Evolutionary conservation across 352 stramenopile species (phyloP).

Genomic region (Phytophthora sojae): DNA sequence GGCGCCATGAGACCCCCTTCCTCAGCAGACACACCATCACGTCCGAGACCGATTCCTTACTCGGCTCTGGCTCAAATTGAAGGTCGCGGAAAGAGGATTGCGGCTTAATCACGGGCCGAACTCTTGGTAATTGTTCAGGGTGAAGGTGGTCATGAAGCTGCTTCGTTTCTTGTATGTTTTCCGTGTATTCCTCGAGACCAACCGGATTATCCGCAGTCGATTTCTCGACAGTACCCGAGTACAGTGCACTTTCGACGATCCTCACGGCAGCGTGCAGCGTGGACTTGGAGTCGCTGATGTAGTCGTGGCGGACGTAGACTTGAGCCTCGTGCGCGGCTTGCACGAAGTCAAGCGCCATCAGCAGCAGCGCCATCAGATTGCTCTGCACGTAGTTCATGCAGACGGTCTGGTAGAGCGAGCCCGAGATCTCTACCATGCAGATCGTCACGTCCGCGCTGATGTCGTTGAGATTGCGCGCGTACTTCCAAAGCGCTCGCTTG

Average conservation of each 20-base stretch:
- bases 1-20: not conserved
- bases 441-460: slow-evolving; percentile 35
- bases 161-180: not conserved
- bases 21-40: not conserved
- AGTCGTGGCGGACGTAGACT: slow-evolving; percentile 20
- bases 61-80: not conserved
- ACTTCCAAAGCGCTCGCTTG: slow-evolving; percentile 35
- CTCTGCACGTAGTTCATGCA: slow-evolving; percentile 34
- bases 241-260: not conserved
- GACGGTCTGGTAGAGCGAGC: slow-evolving; percentile 41
- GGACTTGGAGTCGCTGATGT: slow-evolving; percentile 10
- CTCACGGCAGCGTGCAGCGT: not conserved
- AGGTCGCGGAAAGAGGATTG: not conserved
- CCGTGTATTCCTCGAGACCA: not conserved
- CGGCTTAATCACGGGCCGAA: not conserved
- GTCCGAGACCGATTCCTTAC: not conserved
- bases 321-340: slow-evolving; percentile 15
- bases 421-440: slow-evolving; percentile 37
- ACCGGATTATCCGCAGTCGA: not conserved
- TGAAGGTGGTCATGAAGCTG: not conserved
- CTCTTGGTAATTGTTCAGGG: not conserved
- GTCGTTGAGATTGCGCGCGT: slow-evolving; percentile 25
- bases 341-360: slow-evolving; percentile 21
- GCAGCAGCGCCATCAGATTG: slow-evolving; percentile 11
- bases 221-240: not conserved